Base-by-base conservation (phyloP, 176 grass and related monocot species). In the Avena eriantha region DNA sequence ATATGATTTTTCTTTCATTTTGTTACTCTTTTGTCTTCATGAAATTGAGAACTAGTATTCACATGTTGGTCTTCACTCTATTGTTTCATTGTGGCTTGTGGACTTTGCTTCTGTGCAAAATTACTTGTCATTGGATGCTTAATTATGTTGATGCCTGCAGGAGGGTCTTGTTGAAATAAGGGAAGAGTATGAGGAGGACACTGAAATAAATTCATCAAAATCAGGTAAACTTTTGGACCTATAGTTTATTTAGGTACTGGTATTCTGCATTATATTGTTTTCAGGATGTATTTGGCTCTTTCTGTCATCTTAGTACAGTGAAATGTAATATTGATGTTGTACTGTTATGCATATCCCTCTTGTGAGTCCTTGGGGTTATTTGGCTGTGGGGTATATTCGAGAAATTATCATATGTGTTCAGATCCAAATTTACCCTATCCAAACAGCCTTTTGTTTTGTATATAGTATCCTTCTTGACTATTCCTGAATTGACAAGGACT, bases 151-250 rank as follows among this genome's bases (percentile, higher is more conserved):
- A 84, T 67, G 77, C 47, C 17, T 60, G 60, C 90, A 97, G 97
- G 97, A 94, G 58, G 97, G 94, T 83, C 92, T 99, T 81, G 83
- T 99, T 84, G 97, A 99, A 90, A 99, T 99, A 85, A 94, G 97
- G 86, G 94, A 98, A 85, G 97, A 96, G 66, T 99, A 93, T 68
- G 82, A 90, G 48, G 97, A 99, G 78, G 83, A 90, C 22, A 59
- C 47, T 45, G 84, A 94, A 75, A 83, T 78, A 13, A 58, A 77
- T 81, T 49, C 49, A 66, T 59, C 74, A 60, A 80, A 50, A 89
- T 80, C 80, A 82, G 94, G 90, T 93, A 85, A 66, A 7, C 77
- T 72, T 70, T 64, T 75, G 46, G 33, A 86, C 60, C 76, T 64
- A 71, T 60, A 5, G 80, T 59, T 80, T 83, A 73, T 36, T 83